Evolutionary conservation across 116 monocot genomes (phyloP), one percentile per base, ranked within the genome.

Genomic region (Posidonia oceanica): DNA sequence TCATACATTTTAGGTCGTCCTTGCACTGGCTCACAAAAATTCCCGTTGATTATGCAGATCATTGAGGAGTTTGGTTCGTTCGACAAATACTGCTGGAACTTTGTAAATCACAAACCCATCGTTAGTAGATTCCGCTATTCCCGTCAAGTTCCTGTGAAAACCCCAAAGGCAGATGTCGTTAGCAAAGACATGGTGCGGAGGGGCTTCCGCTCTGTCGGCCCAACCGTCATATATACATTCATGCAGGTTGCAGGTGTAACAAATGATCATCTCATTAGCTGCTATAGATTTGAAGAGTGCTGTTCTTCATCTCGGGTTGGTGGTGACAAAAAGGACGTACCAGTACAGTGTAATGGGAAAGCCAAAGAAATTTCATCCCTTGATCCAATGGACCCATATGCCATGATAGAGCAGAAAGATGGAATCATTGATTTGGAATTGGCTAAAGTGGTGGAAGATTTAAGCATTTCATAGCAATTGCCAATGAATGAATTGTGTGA

Each of bases 31-130:
- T 48, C 12, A 48, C 48, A 48, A 7, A 48, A 48, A 48, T 48
- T 48, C 7, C 8, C 3, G 8, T 68, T 53, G 52, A 10, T 36
- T 51, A 11, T 17, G 69, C 73, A 89, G 84, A 80, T 91, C 37
- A 69, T 79, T n/a, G 82, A 91, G 68, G 87, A 91, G 75, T 91
- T 82, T 48, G 91, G 91, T 14, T 87, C 91, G 4, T 87, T 91
- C 54, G 84, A 84, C 70, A 76, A 69, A 36, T 91, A 87, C 39
- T 82, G 81, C 74, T 91, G 91, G 91, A 74, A 74, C 69, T 91
- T 91, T 70, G 87, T 87, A 54, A 84, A 83, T 74, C 52, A 87
- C 63, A 87, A 78, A 55, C 84, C 87, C 14, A 84, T 84, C 10
- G 44, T 77, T 5, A 80, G 75, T 75, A 69, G 68, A 75, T 91